Evolutionary conservation across 345 rosid genomes (phyloP).

Genomic region (Aurinia saxatilis): DNA sequence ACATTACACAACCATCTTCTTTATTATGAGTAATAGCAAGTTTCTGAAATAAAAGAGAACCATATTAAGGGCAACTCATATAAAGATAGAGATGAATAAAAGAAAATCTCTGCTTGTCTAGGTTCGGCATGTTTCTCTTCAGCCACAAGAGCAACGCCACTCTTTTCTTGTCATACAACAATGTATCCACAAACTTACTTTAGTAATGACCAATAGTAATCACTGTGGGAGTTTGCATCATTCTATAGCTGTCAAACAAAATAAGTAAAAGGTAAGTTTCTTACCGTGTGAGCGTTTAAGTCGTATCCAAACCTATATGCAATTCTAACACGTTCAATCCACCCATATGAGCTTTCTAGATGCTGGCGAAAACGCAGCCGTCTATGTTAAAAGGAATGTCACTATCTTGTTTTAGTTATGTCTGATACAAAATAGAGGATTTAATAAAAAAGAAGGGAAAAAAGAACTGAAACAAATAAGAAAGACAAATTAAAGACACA

Average conservation of each 20-base stretch:
- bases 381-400: too few species aligned
- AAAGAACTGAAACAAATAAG: too few species aligned
- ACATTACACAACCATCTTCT: background rate
- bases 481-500: too few species aligned
- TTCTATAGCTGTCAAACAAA: background rate
- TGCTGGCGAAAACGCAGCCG: conserved; percentile 91
- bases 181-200: background rate
- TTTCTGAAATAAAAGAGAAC: conserved; percentile 42
- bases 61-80: background rate
- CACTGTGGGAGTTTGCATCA: background rate
- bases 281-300: conserved; percentile 74
- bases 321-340: conserved; percentile 98
- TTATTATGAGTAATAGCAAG: conserved; percentile 41
- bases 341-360: conserved; percentile 84
- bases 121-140: conserved; percentile 82
- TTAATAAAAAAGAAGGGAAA: too few species aligned
- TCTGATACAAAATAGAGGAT: too few species aligned
- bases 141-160: conserved; percentile 74
- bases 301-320: conserved; percentile 97
- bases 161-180: conserved; percentile 57
- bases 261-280: conserved; percentile 2
- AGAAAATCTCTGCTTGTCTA: conserved; percentile 75
- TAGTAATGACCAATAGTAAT: background rate
- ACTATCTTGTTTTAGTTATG: too few species aligned
- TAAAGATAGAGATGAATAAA: background rate